These are phyloP conservation scores for Chalciporus piperatus DNA, from an alignment of 768 basidiomycete genomes.

Conservation along the genomic window DNA sequence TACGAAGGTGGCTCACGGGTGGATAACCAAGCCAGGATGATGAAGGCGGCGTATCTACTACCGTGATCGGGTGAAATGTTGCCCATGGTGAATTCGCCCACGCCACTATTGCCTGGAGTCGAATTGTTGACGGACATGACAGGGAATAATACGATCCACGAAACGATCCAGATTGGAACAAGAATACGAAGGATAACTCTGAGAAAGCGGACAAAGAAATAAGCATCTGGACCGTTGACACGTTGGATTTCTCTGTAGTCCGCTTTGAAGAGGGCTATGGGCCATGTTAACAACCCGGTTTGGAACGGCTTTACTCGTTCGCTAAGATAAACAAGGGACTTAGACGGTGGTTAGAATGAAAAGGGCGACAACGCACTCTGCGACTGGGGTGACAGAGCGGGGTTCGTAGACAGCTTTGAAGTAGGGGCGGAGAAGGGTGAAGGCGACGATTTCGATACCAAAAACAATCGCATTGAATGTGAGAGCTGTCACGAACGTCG, in stretches of 20 bases:
- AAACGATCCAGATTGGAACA: slow-evolving; percentile 87
- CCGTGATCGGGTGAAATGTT: slow-evolving; percentile 57
- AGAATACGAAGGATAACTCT: slow-evolving; percentile 81
- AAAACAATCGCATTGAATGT: slow-evolving; percentile 79
- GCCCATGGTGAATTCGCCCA: slow-evolving; percentile 78
- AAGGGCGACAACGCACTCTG: slow-evolving; percentile 33
- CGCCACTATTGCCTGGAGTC: slow-evolving; percentile 45
- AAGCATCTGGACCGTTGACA: slow-evolving; percentile 85
- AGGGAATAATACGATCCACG: slow-evolving; percentile 85
- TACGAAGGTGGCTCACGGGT: slow-evolving; percentile 54
- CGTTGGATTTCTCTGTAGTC: slow-evolving; percentile 61
- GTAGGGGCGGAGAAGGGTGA: slow-evolving; percentile 79
- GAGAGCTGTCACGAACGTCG: slow-evolving; percentile 81
- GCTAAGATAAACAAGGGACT: slow-evolving; percentile 29
- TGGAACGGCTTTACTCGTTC: slow-evolving; percentile 59
- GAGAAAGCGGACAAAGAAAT: slow-evolving; percentile 89
- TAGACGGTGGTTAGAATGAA: neutral
- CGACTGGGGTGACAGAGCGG: slow-evolving; percentile 60
- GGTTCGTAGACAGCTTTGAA: slow-evolving; percentile 92
- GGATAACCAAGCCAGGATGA: slow-evolving; percentile 73
- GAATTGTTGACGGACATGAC: slow-evolving; percentile 56
- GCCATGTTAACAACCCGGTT: slow-evolving; percentile 58
- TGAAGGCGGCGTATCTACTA: slow-evolving; percentile 70
- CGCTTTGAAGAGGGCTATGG: slow-evolving; percentile 55
- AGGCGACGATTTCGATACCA: slow-evolving; percentile 64